phyloP scores from a whole-genome alignment of 495 filamentous ascomycete species.

The Astrothelium subdiscretum region DNA sequence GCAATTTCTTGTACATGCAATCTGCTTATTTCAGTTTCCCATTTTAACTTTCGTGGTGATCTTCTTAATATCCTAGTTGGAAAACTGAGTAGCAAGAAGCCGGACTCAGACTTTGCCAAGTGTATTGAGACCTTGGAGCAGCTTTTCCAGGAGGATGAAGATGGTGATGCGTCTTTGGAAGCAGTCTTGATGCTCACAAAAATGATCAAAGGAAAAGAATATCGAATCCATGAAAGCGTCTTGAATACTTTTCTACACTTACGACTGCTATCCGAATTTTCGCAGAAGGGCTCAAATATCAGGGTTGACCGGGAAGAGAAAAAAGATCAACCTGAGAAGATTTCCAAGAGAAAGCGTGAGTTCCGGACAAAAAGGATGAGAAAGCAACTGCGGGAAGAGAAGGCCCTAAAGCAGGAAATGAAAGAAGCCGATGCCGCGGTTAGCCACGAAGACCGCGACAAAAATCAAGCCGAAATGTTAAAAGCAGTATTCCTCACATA shows the following conservation, averaged over 20 bases:
- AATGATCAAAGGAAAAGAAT: conserved; percentile 84
- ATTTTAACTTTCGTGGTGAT: conserved; percentile 92
- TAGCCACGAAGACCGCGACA: conserved; percentile 80
- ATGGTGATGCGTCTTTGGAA: conserved; percentile 77
- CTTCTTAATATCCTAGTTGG: conserved; percentile 75
- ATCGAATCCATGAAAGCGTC: conserved; percentile 68
- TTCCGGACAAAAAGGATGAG: conserved; percentile 65
- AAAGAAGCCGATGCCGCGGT: conserved; percentile 81
- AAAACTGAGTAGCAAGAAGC: conserved; percentile 56
- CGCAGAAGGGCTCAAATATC: conserved; percentile 65
- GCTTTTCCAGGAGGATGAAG: conserved; percentile 76
- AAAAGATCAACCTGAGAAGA: conserved; percentile 25
- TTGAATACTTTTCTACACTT: conserved; percentile 87
- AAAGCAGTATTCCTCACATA: conserved; percentile 93
- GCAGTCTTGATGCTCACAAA: conserved; percentile 74
- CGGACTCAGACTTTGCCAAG: conserved; percentile 63
- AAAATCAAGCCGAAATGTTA: conserved; percentile 84
- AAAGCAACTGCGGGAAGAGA: conserved; percentile 69
- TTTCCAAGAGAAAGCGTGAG: conserved; percentile 56
- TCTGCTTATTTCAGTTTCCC: conserved; percentile 66
- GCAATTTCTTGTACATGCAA: conserved; percentile 78
- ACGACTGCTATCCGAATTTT: conserved; percentile 76
- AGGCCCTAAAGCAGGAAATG: conserved; percentile 85
- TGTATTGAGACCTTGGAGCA: conserved; percentile 70
- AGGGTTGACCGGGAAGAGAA: conserved; percentile 45